These are phyloP conservation scores for sweet orange (Citrus sinensis) DNA, from an alignment of 345 rosid species.

Conservation along the genomic window DVS_A1.0 CM039163.1:42790501-42791000, in stretches of 20 bases:
- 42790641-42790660: conserved; percentile 43
- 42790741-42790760: conserved; percentile 64
- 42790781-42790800: conserved; percentile 89
- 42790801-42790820: conserved; percentile 54
- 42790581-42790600: conserved; percentile 40
- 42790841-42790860: conserved; percentile 60
- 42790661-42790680: conserved; percentile 45
- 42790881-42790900: conserved; percentile 63
- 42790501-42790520: not conserved
- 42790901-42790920: conserved; percentile 68
- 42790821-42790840: conserved; percentile 78
- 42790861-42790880: conserved; percentile 77
- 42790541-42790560: conserved; percentile 69
- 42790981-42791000: not conserved
- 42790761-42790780: conserved; percentile 82
- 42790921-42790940: conserved; percentile 66
- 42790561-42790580: conserved; percentile 42
- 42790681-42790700: conserved; percentile 64
- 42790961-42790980: not conserved
- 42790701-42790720: conserved; percentile 61
- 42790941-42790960: not conserved
- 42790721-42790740: conserved; percentile 55
- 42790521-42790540: not conserved
- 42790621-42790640: conserved; percentile 45
- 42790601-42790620: conserved; percentile 30